Conservation (phyloP, 179 eudicot genomes). For the Corrigiola litoralis region DNA sequence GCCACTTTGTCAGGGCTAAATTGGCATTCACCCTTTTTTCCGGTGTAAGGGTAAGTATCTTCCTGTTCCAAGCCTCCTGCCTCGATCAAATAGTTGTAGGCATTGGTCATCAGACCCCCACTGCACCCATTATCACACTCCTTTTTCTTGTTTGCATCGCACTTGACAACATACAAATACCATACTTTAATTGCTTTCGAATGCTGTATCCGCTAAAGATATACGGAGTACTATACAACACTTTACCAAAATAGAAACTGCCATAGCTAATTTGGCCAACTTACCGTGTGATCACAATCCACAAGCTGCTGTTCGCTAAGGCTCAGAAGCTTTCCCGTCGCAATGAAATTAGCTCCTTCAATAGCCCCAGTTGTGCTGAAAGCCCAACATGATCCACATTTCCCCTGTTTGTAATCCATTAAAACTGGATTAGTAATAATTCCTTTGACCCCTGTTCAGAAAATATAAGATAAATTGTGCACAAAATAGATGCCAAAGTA, state of each 20-base stretch:
- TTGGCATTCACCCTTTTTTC: conserved; percentile 63
- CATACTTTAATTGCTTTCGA: not conserved
- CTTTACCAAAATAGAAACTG: too few relatives aligned
- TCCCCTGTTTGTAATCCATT: conserved; percentile 40
- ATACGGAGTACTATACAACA: too few relatives aligned
- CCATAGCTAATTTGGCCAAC: not conserved
- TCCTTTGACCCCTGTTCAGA: too few relatives aligned
- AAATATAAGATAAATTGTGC: too few relatives aligned
- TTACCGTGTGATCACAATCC: conserved; percentile 79
- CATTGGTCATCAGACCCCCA: conserved; percentile 94
- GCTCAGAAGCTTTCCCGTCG: conserved; percentile 81
- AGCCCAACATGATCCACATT: conserved; percentile 96
- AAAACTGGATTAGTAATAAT: not conserved
- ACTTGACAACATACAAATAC: conserved; percentile 27
- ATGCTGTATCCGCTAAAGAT: too few relatives aligned
- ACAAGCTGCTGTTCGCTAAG: conserved; percentile 94
- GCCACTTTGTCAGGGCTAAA: conserved; percentile 49
- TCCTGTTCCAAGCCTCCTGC: conserved; percentile 85
- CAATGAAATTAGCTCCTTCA: conserved; percentile 89
- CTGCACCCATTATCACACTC: conserved; percentile 68
- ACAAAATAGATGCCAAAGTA: too few relatives aligned
- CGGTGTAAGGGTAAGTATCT: conserved; percentile 65
- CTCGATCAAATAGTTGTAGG: conserved; percentile 67
- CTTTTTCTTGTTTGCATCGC: conserved; percentile 45
- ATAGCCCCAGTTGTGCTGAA: conserved; percentile 85